Conservation (phyloP, 2,329 filamentous ascomycete species). For the Aspergillus luchuensis region DNA sequence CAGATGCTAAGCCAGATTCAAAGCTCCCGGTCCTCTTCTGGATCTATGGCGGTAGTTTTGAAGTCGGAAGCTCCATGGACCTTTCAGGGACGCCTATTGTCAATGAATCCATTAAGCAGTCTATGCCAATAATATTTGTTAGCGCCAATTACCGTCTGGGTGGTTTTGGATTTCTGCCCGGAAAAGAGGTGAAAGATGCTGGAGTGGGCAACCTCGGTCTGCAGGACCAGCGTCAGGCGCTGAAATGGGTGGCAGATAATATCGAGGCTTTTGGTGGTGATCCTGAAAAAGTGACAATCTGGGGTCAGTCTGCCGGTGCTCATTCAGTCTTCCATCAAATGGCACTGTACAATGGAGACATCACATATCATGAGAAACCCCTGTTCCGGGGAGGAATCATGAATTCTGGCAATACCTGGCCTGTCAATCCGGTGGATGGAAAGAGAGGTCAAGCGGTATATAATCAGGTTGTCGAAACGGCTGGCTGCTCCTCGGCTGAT, state of each 20-base stretch:
- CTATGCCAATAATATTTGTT: constrained; percentile 8
- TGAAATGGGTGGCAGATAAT: constrained; percentile 17
- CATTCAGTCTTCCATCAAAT: constrained; percentile 1
- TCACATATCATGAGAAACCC: background rate
- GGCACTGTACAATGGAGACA: background rate
- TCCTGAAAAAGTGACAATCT: constrained; percentile 13
- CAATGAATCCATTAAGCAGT: background rate
- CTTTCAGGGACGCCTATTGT: background rate
- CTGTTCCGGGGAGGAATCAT: background rate
- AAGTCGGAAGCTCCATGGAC: constrained; percentile 6
- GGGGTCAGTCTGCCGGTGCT: constrained; percentile 14
- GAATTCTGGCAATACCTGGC: background rate
- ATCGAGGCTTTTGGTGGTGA: constrained; percentile 17
- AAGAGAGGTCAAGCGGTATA: background rate
- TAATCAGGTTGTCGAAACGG: background rate
- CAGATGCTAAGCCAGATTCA: background rate
- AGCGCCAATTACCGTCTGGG: constrained; percentile 17
- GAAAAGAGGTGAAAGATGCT: background rate
- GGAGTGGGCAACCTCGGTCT: constrained; percentile 13
- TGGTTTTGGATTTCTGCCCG: constrained; percentile 14
- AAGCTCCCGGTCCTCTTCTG: constrained; percentile 14
- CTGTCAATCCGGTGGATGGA: background rate
- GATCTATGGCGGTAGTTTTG: constrained; percentile 11
- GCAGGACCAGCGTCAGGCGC: constrained; percentile 12
- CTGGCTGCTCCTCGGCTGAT: background rate